Evolutionary conservation across 2,329 filamentous ascomycete genomes (phyloP).

Genomic region (Botrytis tulipae): DNA sequence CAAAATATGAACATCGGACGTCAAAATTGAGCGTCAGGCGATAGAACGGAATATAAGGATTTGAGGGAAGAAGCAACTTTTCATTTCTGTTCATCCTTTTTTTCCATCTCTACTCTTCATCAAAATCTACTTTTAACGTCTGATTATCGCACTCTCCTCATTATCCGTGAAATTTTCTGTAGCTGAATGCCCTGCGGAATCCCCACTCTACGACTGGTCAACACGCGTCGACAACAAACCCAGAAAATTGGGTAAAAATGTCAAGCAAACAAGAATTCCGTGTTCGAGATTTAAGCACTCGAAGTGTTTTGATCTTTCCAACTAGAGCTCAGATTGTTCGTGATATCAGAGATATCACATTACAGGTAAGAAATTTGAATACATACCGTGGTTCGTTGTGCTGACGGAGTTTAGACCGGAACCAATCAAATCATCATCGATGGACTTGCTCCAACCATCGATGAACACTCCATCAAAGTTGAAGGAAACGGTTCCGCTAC

Average conservation of each 20-base stretch:
- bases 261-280: slow-evolving; percentile 48
- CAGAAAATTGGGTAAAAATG: slow-evolving; percentile 11
- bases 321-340: slow-evolving; percentile 58
- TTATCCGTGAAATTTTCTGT: background rate
- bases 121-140: background rate
- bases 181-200: background rate
- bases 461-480: slow-evolving; percentile 58
- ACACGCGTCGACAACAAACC: background rate
- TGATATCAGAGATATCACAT: slow-evolving; percentile 54
- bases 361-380: slow-evolving; percentile 37
- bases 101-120: background rate
- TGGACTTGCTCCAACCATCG: slow-evolving; percentile 52
- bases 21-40: slow-evolving; percentile 5
- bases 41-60: slow-evolving; percentile 4
- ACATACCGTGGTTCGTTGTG: background rate
- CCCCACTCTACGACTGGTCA: background rate
- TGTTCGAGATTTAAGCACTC: slow-evolving; percentile 56
- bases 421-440: slow-evolving; percentile 56
- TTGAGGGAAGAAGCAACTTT: background rate
- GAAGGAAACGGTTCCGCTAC: slow-evolving; percentile 57
- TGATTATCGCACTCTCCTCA: background rate
- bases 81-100: background rate
- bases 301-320: slow-evolving; percentile 63
- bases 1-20: slow-evolving; percentile 11
- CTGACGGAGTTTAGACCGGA: slow-evolving; percentile 42